Evolutionary conservation across 345 rosid species (phyloP).

Genomic region (Abelmoschus esculentus): DNA sequence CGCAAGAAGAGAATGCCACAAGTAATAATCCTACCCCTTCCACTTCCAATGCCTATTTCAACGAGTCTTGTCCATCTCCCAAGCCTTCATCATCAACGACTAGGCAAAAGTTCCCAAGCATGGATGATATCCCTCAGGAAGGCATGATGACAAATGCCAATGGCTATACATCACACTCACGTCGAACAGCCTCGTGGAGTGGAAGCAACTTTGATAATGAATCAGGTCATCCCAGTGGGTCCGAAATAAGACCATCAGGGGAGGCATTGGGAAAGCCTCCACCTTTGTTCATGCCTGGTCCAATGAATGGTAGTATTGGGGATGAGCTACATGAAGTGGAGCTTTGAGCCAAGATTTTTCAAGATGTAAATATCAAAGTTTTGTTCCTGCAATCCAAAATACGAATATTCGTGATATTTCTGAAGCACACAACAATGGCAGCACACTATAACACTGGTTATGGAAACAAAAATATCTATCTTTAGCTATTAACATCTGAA

Average conservation of each 20-base stretch:
- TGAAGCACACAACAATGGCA: no score
- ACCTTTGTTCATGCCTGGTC: slow-evolving; percentile 25
- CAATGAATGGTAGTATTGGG: slow-evolving; percentile 41
- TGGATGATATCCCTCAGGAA: background rate
- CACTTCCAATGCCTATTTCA: background rate
- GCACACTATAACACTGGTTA: no score
- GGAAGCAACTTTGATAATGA: slow-evolving; percentile 37
- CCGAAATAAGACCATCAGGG: slow-evolving; percentile 30
- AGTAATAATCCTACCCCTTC: slow-evolving; percentile 39
- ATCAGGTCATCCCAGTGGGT: slow-evolving; percentile 10
- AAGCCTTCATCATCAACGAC: slow-evolving; percentile 20
- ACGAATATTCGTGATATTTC: no score
- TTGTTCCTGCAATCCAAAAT: no score
- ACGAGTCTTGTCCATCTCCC: slow-evolving; percentile 22
- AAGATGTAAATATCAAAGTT: slow-evolving; percentile 46
- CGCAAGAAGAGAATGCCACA: slow-evolving; percentile 7
- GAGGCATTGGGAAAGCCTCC: slow-evolving; percentile 34
- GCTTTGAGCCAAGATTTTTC: slow-evolving; percentile 40
- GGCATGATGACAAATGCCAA: background rate
- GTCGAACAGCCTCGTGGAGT: slow-evolving; percentile 42
- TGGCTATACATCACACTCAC: slow-evolving; percentile 6
- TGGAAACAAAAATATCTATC: no score
- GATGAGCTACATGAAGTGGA: slow-evolving; percentile 94
- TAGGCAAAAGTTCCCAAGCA: slow-evolving; percentile 29
- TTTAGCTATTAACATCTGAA: no score